A percentile compares a stretch with the other conserved stretches of the same genome.
These are phyloP conservation scores for Exophiala mesophila DNA, from an alignment of 2,329 filamentous ascomycete genomes.

Conservation along the genomic window DNA sequence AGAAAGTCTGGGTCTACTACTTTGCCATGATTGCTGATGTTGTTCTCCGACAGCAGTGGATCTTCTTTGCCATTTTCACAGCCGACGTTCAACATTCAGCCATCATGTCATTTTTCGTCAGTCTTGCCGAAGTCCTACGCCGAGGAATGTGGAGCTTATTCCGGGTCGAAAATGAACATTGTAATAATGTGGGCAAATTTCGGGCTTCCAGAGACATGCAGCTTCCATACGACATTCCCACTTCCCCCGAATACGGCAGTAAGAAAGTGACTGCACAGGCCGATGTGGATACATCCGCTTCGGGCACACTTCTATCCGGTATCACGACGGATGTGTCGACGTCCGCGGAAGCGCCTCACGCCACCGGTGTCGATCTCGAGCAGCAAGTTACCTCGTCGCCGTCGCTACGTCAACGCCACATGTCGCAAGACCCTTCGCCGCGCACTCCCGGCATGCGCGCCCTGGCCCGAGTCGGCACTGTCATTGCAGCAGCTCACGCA, in stretches of 20 bases:
- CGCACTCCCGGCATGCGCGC: constrained; percentile 27
- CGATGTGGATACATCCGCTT: constrained; percentile 6
- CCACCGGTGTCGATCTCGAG: constrained; percentile 26
- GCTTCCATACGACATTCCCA: constrained; percentile 60
- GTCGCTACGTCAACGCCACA: constrained; percentile 22
- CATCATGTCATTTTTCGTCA: constrained; percentile 72
- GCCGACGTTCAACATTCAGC: constrained; percentile 77
- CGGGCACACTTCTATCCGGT: constrained; percentile 3
- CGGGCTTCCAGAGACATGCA: constrained; percentile 84
- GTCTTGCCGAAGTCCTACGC: constrained; percentile 73
- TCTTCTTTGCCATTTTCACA: constrained; percentile 84
- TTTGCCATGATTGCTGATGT: constrained; percentile 76
- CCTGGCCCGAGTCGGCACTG: constrained; percentile 53
- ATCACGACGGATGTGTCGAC: constrained; percentile 6
- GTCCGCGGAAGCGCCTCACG: constrained; percentile 7
- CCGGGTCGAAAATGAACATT: constrained; percentile 96
- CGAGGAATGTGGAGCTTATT: constrained; percentile 88
- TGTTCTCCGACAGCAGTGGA: constrained; percentile 85
- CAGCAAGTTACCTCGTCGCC: constrained; percentile 8
- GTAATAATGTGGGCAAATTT: constrained; percentile 82
- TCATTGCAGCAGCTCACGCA: constrained; percentile 78
- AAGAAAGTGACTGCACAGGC: constrained; percentile 7
- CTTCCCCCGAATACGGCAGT: constrained; percentile 5
- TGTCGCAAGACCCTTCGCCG: constrained; percentile 21
- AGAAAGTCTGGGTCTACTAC: constrained; percentile 79